Evolutionary conservation across 2,329 filamentous ascomycete species (phyloP).

Genomic region (Elsinoe australis): DNA sequence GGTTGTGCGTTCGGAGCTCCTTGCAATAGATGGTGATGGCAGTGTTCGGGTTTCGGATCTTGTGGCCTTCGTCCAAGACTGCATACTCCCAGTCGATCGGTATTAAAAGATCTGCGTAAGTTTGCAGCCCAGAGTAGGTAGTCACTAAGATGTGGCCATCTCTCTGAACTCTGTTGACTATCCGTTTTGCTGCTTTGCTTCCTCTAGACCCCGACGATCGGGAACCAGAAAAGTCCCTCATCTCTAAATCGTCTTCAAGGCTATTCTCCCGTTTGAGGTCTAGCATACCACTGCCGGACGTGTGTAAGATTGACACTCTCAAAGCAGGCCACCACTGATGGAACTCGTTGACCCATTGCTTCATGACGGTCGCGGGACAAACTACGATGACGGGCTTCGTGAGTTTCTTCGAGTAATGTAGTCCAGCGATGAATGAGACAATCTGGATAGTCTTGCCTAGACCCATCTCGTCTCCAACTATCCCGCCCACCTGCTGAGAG

Average conservation of each 20-base stretch:
- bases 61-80: conserved; percentile 93
- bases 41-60: conserved; percentile 94
- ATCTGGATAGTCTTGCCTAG: conserved; percentile 87
- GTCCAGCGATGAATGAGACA: conserved; percentile 75
- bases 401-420: conserved; percentile 85
- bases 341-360: conserved; percentile 98
- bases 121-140: conserved; percentile 92
- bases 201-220: conserved; percentile 42
- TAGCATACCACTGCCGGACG: conserved; percentile 93
- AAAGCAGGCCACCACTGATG: conserved; percentile 99
- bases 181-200: conserved; percentile 63
- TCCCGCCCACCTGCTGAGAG: conserved; percentile 81
- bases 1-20: conserved; percentile 79
- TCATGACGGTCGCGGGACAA: conserved; percentile 86
- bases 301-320: conserved; percentile 87
- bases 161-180: conserved; percentile 72
- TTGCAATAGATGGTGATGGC: conserved; percentile 94
- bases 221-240: conserved; percentile 34
- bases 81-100: conserved; percentile 87
- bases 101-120: conserved; percentile 74
- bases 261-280: conserved; percentile 58
- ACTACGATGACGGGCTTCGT: conserved; percentile 83
- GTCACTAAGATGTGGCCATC: conserved; percentile 92
- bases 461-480: conserved; percentile 97
- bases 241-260: conserved; percentile 57